These are phyloP conservation scores for Chaetomium globosum DNA, from an alignment of 2,329 filamentous ascomycete genomes.

Conservation along the genomic window DNA sequence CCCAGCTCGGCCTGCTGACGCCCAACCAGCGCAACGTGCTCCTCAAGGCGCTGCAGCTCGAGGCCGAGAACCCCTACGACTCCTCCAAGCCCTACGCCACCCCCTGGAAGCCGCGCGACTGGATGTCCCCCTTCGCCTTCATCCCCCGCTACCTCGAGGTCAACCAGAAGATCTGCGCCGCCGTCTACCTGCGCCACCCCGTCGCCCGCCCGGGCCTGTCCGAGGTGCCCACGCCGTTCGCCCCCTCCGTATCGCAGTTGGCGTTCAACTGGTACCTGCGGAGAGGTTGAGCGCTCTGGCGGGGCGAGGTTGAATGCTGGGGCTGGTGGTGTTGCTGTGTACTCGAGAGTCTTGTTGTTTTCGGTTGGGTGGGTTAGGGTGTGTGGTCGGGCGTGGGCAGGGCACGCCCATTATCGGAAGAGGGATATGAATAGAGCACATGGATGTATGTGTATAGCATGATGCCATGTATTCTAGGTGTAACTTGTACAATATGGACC, in stretches of 20 bases:
- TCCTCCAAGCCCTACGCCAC: slow-evolving; percentile 80
- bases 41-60: slow-evolving; percentile 59
- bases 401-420: background rate
- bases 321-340: background rate
- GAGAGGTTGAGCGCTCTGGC: slow-evolving; percentile 60
- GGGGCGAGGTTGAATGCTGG: background rate
- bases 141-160: slow-evolving; percentile 95
- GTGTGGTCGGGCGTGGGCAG: background rate
- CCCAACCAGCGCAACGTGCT: slow-evolving; percentile 53
- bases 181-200: slow-evolving; percentile 91
- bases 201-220: slow-evolving; percentile 79
- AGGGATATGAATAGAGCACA: slow-evolving; percentile 11
- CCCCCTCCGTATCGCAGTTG: slow-evolving; percentile 69
- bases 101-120: slow-evolving; percentile 84
- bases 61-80: slow-evolving; percentile 77
- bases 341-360: background rate
- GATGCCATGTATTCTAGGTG: slow-evolving; percentile 27
- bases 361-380: background rate
- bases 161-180: slow-evolving; percentile 94
- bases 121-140: slow-evolving; percentile 90
- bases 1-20: slow-evolving; percentile 7
- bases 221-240: slow-evolving; percentile 84
- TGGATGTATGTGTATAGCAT: slow-evolving; percentile 21
- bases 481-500: slow-evolving; percentile 26
- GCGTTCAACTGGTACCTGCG: slow-evolving; percentile 94